Evolutionary conservation across 768 basidiomycete species (phyloP).

Genomic region (Paxillus ammoniavirescens): DNA sequence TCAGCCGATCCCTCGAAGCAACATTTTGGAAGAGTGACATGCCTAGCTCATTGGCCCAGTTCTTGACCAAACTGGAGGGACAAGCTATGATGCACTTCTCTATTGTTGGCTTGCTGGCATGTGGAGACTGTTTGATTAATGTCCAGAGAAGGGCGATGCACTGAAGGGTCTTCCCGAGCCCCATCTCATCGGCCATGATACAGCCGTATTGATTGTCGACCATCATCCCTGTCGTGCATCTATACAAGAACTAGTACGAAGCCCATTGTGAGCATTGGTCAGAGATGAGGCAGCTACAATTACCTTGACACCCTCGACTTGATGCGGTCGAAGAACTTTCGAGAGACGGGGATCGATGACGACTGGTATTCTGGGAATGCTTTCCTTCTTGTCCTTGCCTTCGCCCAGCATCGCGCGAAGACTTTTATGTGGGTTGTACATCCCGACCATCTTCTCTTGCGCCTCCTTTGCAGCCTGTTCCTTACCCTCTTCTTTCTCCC

Average conservation of each 20-base stretch:
- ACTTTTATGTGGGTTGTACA: slow-evolving; percentile 92
- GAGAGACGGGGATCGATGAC: slow-evolving; percentile 89
- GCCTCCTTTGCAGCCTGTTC: slow-evolving; percentile 62
- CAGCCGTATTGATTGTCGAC: slow-evolving; percentile 90
- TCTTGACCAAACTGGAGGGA: slow-evolving; percentile 94
- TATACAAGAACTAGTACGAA: slow-evolving; percentile 79
- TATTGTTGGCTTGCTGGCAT: slow-evolving; percentile 80
- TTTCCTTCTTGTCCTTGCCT: slow-evolving; percentile 62
- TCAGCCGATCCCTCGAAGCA: not conserved
- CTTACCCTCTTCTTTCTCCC: slow-evolving; percentile 72
- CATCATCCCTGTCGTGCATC: slow-evolving; percentile 91
- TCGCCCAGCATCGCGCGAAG: slow-evolving; percentile 76
- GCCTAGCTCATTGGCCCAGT: slow-evolving; percentile 98
- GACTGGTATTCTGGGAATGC: slow-evolving; percentile 82
- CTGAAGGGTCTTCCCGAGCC: slow-evolving; percentile 94
- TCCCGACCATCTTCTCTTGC: slow-evolving; percentile 63
- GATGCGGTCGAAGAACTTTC: slow-evolving; percentile 94
- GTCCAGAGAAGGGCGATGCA: slow-evolving; percentile 97
- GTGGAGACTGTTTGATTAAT: slow-evolving; percentile 90
- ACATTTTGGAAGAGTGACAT: slow-evolving; percentile 22
- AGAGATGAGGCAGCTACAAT: slow-evolving; percentile 13
- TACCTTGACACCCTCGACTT: slow-evolving; percentile 97
- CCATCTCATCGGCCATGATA: slow-evolving; percentile 99
- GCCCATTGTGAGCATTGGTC: slow-evolving; percentile 2
- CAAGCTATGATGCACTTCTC: slow-evolving; percentile 98